phyloP scores from a whole-genome alignment of 306 rosid species.

The Mimosa bimucronata region DNA sequence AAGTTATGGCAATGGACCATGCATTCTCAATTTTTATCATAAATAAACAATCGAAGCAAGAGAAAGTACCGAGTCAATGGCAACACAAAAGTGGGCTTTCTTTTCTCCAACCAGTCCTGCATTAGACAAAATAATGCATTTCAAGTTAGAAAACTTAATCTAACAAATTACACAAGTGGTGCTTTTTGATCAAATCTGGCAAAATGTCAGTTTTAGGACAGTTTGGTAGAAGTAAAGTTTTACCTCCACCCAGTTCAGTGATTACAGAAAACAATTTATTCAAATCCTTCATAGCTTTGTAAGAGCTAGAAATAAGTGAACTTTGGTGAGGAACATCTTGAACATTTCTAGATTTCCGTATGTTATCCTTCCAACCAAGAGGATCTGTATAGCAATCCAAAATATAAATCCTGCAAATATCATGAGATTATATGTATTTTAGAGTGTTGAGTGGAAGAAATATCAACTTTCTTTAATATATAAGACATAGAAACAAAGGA shows the following conservation, averaged over 20 bases:
- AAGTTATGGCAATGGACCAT: slow-evolving; percentile 20
- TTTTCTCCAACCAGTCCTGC: slow-evolving; percentile 76
- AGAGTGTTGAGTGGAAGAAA: background rate
- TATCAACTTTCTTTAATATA: background rate
- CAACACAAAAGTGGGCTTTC: slow-evolving; percentile 61
- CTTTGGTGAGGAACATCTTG: slow-evolving; percentile 43
- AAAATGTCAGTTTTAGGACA: background rate
- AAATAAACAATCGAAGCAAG: slow-evolving; percentile 15
- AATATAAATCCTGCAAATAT: slow-evolving; percentile 71
- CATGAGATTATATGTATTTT: slow-evolving; percentile 9
- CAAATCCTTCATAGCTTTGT: slow-evolving; percentile 66
- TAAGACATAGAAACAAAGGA: background rate
- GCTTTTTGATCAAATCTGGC: background rate
- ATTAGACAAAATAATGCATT: slow-evolving; percentile 3
- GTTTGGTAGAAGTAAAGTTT: background rate
- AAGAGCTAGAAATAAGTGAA: slow-evolving; percentile 44
- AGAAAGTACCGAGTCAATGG: slow-evolving; percentile 76
- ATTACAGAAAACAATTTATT: slow-evolving; percentile 56
- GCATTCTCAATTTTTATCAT: slow-evolving; percentile 14
- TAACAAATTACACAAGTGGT: background rate
- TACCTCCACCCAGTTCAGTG: slow-evolving; percentile 77
- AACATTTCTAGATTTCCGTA: slow-evolving; percentile 43
- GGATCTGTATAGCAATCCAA: slow-evolving; percentile 98
- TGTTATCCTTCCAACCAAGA: slow-evolving; percentile 86
- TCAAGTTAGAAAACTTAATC: slow-evolving; percentile 10